A percentile compares a stretch with the other conserved stretches of the same genome.
phyloP scores from a whole-genome alignment of 192 early-diverging fungal genomes.

The Coemansia guatemalensis region DNA sequence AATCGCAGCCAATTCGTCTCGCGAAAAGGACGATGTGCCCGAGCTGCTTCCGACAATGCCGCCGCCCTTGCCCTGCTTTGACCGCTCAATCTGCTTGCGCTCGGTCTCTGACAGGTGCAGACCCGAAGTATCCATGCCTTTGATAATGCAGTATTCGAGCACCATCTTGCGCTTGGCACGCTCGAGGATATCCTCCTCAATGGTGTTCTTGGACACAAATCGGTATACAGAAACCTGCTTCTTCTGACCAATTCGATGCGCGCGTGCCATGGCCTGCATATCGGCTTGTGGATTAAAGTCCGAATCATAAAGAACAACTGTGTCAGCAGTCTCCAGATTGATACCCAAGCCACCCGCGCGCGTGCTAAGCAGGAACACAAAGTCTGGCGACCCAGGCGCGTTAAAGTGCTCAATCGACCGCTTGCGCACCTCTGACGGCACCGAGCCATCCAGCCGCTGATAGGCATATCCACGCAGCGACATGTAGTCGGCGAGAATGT shows the following conservation, averaged over 20 bases:
- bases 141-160: constrained; percentile 98
- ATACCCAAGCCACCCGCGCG: constrained; percentile 96
- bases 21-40: constrained; percentile 61
- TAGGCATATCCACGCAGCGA: constrained; percentile 79
- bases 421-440: constrained; percentile 87
- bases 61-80: constrained; percentile 49
- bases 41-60: constrained; percentile 25
- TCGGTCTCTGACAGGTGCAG: constrained; percentile 59
- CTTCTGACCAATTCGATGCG: constrained; percentile 98
- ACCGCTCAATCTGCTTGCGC: constrained; percentile 55
- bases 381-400: constrained; percentile 88
- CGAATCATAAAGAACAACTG: constrained; percentile 93
- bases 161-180: constrained; percentile 99
- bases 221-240: constrained; percentile 97
- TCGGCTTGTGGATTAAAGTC: constrained; percentile 98
- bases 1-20: constrained; percentile 90
- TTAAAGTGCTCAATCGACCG: constrained; percentile 98
- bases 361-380: constrained; percentile 96
- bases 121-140: constrained; percentile 97
- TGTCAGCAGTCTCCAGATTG: constrained; percentile 95
- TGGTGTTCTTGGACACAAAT: constrained; percentile 94
- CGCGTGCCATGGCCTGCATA: constrained; percentile 96
- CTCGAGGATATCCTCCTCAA: constrained; percentile 98
- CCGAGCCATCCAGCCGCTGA: constrained; percentile 94
- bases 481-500: constrained; percentile 96